Conservation (phyloP, 805 yeast species). For the Lachancea cidri region DNA sequence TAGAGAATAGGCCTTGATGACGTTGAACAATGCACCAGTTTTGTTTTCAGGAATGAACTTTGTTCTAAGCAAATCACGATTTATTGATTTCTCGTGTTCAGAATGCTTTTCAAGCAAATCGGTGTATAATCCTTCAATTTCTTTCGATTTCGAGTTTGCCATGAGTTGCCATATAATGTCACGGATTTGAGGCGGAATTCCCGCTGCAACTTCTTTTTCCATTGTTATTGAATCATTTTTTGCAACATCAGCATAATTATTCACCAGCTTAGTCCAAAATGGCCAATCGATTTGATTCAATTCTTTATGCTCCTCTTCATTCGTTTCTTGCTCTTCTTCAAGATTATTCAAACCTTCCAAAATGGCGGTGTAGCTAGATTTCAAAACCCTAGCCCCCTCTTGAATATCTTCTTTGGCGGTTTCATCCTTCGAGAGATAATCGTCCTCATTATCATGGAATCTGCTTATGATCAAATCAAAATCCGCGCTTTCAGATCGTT, state of each 20-base stretch:
- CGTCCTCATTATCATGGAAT: constrained; percentile 49
- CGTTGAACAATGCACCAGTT: constrained; percentile 59
- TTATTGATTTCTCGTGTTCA: constrained; percentile 68
- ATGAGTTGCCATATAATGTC: constrained; percentile 93
- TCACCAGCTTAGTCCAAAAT: constrained; percentile 80
- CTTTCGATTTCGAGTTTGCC: constrained; percentile 66
- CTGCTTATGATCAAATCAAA: constrained; percentile 59
- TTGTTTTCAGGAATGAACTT: constrained; percentile 66
- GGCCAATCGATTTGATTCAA: constrained; percentile 62
- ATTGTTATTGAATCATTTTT: constrained; percentile 54
- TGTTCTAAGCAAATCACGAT: constrained; percentile 80
- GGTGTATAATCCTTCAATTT: constrained; percentile 31
- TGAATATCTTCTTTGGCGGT: constrained; percentile 48
- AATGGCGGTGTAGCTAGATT: constrained; percentile 26
- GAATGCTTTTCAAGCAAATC: constrained; percentile 48
- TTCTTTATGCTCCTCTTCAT: constrained; percentile 20
- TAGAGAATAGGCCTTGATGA: constrained; percentile 78
- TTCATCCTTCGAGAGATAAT: constrained; percentile 44
- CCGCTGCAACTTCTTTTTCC: constrained; percentile 57
- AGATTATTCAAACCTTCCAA: constrained; percentile 14
- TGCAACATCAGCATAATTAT: constrained; percentile 68
- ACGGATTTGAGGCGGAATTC: constrained; percentile 80
- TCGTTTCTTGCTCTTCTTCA: constrained; percentile 7
- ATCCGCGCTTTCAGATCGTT: constrained; percentile 33
- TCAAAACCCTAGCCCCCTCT: constrained; percentile 43